A percentile compares a stretch with the other conserved stretches of the same genome.
These are phyloP conservation scores for Patellifolia procumbens DNA, from an alignment of 179 eudicot genomes.

Conservation along the genomic window DNA sequence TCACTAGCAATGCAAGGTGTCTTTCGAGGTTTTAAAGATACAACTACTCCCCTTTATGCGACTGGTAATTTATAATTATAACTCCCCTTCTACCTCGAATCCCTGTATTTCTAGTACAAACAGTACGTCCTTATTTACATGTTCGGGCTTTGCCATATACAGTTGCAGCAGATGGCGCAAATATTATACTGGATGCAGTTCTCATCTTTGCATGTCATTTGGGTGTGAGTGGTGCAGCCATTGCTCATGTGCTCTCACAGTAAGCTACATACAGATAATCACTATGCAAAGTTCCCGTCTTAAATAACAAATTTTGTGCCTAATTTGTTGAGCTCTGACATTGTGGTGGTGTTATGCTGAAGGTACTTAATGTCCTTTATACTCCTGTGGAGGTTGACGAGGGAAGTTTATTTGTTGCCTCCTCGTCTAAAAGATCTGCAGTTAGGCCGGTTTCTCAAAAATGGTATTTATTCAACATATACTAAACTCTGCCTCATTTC, in stretches of 20 bases:
- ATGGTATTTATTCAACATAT: no score
- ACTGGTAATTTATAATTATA: constrained; percentile 62
- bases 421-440: constrained; percentile 67
- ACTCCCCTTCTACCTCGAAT: no score
- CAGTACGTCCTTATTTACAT: background rate
- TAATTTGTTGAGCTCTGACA: background rate
- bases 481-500: background rate
- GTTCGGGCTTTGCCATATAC: constrained; percentile 3
- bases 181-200: constrained; percentile 83
- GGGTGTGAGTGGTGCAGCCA: constrained; percentile 97
- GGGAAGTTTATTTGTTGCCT: constrained; percentile 73
- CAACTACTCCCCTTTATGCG: constrained; percentile 92
- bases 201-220: constrained; percentile 68
- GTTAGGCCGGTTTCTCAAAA: constrained; percentile 73
- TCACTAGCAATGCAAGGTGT: constrained; percentile 98
- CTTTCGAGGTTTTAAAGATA: constrained; percentile 94
- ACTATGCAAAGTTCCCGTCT: no score
- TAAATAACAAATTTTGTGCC: no score
- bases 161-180: constrained; percentile 84
- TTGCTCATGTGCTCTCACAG: constrained; percentile 98
- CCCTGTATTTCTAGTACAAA: no score
- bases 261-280: constrained; percentile 36
- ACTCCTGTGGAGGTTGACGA: constrained; percentile 62
- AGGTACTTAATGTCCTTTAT: constrained; percentile 80
- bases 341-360: constrained; percentile 12